These are phyloP conservation scores for Rhodocollybia butyracea DNA, from an alignment of 768 basidiomycete species.

Conservation along the genomic window DNA sequence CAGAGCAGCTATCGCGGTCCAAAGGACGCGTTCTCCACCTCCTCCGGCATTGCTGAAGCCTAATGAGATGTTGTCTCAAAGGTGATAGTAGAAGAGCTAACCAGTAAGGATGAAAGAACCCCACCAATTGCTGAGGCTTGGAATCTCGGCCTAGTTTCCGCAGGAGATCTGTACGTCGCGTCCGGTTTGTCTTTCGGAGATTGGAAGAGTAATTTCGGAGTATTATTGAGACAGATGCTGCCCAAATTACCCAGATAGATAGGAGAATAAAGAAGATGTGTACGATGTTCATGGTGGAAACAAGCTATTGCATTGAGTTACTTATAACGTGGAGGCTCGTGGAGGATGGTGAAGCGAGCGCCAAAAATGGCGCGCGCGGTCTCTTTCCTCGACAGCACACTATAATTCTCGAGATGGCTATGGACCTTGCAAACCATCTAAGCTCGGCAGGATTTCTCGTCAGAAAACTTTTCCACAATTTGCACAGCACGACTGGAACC, in stretches of 20 bases:
- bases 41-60: constrained; percentile 86
- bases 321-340: too few species aligned
- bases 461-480: too few species aligned
- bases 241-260: not conserved
- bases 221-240: not conserved
- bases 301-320: too few species aligned
- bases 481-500: too few species aligned
- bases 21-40: constrained; percentile 93
- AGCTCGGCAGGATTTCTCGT: too few species aligned
- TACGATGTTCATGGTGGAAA: too few species aligned
- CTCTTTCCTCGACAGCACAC: too few species aligned
- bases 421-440: too few species aligned
- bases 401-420: too few species aligned
- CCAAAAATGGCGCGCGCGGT: too few species aligned
- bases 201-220: not conserved
- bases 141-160: not conserved
- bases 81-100: constrained; percentile 30
- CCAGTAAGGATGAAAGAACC: constrained; percentile 98
- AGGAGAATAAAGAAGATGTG: not conserved
- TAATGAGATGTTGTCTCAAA: constrained; percentile 20
- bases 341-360: too few species aligned
- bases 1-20: constrained; percentile 80
- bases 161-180: not conserved
- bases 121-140: constrained; percentile 43
- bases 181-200: not conserved